Evolutionary conservation across 1,284 basidiomycete genomes (phyloP).

Genomic region (Ustilago crameri): DNA sequence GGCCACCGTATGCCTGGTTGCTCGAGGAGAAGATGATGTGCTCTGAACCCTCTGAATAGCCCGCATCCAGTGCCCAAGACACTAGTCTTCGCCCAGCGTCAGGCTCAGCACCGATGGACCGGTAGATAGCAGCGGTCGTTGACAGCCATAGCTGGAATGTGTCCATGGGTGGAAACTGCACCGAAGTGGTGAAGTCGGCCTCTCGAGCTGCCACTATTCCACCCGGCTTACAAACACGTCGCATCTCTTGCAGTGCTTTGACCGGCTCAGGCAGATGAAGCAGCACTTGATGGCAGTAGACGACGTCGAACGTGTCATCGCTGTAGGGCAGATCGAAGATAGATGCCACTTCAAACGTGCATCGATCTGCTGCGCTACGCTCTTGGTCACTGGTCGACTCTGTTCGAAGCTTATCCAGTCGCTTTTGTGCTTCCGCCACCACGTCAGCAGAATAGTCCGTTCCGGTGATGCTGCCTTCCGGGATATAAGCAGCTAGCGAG

Average conservation of each 20-base stretch:
- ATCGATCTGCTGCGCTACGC: conserved; percentile 1
- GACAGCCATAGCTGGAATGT: conserved; percentile 22
- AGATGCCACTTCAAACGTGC: conserved; percentile 26
- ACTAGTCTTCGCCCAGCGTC: conserved; percentile 35
- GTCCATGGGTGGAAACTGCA: conserved; percentile 15
- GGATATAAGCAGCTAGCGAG: conserved; percentile 24
- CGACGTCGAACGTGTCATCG: conserved; percentile 33
- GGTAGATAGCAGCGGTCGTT: conserved; percentile 13
- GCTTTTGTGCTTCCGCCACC: conserved; percentile 23
- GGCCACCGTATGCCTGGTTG: conserved; percentile 30
- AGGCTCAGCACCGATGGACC: conserved; percentile 32
- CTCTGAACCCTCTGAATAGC: conserved; percentile 10
- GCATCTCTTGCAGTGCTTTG: conserved; percentile 35
- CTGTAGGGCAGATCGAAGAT: conserved; percentile 29
- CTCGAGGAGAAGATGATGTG: conserved; percentile 33
- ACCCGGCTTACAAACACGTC: conserved; percentile 32
- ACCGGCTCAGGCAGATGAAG: conserved; percentile 29
- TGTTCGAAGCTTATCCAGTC: not conserved
- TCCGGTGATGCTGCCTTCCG: conserved; percentile 27
- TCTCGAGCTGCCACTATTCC: conserved; percentile 37
- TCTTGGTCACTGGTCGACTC: conserved; percentile 5
- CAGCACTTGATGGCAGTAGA: conserved; percentile 41
- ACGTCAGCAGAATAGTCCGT: conserved; percentile 32
- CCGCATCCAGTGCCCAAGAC: conserved; percentile 34
- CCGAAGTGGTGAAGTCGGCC: conserved; percentile 15